These are phyloP conservation scores for Scheffersomyces stambukii DNA, from an alignment of 1,139 yeast species.

Conservation along the genomic window DNA sequence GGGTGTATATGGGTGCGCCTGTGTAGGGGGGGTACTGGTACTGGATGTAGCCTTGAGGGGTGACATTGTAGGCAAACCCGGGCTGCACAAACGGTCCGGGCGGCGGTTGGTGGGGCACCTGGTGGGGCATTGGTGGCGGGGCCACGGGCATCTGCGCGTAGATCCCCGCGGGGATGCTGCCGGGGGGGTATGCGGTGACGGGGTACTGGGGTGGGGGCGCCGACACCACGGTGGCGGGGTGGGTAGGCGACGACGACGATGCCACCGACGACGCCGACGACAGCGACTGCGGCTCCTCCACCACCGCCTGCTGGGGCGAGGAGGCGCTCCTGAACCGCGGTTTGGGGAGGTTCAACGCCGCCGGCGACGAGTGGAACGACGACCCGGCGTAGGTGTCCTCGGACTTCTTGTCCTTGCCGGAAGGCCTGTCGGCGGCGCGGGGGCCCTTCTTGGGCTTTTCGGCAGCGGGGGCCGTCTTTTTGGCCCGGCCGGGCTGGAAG, in stretches of 20 bases:
- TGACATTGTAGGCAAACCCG: slow-evolving; percentile 29
- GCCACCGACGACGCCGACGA: slow-evolving; percentile 7
- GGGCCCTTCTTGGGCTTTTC: slow-evolving; percentile 12
- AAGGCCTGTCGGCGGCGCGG: slow-evolving; percentile 10
- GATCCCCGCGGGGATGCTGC: slow-evolving; percentile 8
- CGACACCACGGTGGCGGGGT: slow-evolving; percentile 6
- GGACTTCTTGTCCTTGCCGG: slow-evolving; percentile 15
- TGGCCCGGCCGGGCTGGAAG: slow-evolving; percentile 15
- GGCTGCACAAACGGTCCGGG: slow-evolving; percentile 15
- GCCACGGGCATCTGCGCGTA: slow-evolving; percentile 6
- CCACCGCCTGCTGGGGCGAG: slow-evolving; percentile 7
- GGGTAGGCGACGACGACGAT: slow-evolving; percentile 6
- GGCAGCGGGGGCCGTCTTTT: slow-evolving; percentile 2
- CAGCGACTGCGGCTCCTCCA: background rate
- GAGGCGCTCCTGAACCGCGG: slow-evolving; percentile 38
- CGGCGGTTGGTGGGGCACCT: slow-evolving; percentile 8
- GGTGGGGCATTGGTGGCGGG: slow-evolving; percentile 10
- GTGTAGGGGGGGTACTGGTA: slow-evolving; percentile 13
- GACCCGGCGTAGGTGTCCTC: slow-evolving; percentile 53
- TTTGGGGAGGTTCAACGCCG: slow-evolving; percentile 53
- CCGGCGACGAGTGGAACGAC: slow-evolving; percentile 55
- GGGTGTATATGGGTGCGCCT: slow-evolving; percentile 5
- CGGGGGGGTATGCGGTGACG: slow-evolving; percentile 27
- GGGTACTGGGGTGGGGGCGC: slow-evolving; percentile 22
- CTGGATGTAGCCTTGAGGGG: slow-evolving; percentile 29